These are phyloP conservation scores for Xylaria longipes DNA, from an alignment of 495 filamentous ascomycete genomes.

Conservation along the genomic window DNA sequence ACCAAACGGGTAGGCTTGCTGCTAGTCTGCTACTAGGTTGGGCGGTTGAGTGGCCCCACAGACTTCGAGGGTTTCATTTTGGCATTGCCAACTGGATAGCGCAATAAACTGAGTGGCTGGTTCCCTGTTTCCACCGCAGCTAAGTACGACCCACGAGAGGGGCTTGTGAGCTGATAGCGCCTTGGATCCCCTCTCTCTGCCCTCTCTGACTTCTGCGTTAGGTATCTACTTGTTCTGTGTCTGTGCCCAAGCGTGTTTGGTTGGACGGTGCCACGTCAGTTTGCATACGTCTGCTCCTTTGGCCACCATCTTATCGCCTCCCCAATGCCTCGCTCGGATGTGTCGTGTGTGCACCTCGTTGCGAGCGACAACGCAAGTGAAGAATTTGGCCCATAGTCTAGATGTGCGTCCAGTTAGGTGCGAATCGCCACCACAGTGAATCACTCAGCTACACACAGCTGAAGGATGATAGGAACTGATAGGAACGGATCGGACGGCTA, in stretches of 20 bases:
- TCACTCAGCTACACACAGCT: background rate
- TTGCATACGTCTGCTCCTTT: slow-evolving; percentile 14
- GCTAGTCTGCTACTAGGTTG: no score
- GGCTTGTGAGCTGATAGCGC: background rate
- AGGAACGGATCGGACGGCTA: background rate
- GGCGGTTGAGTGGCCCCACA: slow-evolving; percentile 9
- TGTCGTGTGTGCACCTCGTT: background rate
- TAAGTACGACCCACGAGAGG: background rate
- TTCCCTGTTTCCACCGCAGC: background rate
- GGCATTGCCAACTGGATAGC: background rate
- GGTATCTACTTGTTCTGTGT: background rate
- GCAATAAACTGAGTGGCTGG: slow-evolving; percentile 18
- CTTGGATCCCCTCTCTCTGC: background rate
- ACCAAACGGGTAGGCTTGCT: background rate
- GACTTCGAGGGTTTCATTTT: background rate
- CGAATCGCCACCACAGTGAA: slow-evolving; percentile 11
- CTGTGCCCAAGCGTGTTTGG: background rate
- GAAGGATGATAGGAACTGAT: background rate
- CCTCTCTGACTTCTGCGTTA: background rate
- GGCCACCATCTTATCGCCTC: background rate
- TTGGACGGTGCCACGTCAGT: slow-evolving; percentile 22
- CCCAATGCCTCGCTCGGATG: background rate
- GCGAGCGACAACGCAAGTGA: background rate
- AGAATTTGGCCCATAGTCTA: background rate
- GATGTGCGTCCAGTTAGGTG: background rate